Base-by-base conservation (phyloP, 2,329 filamentous ascomycete genomes). In the Penicillium brevicompactum region DNA sequence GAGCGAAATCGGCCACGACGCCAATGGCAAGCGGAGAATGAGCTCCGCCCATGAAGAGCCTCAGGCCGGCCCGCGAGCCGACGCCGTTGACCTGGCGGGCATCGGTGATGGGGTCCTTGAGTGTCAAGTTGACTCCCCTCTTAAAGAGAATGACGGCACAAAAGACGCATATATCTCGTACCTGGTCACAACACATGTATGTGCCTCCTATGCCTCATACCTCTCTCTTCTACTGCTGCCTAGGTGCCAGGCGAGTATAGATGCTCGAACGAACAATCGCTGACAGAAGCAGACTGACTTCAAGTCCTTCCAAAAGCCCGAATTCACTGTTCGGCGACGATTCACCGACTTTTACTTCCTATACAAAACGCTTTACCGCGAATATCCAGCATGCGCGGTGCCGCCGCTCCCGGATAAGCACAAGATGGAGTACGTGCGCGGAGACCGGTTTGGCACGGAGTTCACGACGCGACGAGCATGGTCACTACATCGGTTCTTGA, bases 321-420 rank as follows among this genome's bases (percentile, higher is more conserved):
- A 87, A 18, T 92, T 91, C 59, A 82, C 83, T 24, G 89, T 96
- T 59, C 90, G 94, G 59, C 87, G 94, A 64, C 91, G 94, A 69
- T 99, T 97, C 77, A 97, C 93, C 65, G 94, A 99, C 78, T 99
- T 99, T 72, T 88, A 95, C 65, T 99, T 96, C 73, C 86, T 99
- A 59, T 97, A 91, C 79, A 97, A 96, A 76, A 88, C 90, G 31
- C 86, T 99, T 49, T 87, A 83, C 60, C 87, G 87, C 71, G 92
- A 97, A 73, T 97, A 91, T 68, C 91, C 92, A 56, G 90, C 91
- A 78, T 91, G 89, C 74, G 94, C 94, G 46, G 91, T 99, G 3
- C 94, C 94, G 30, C 94, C 94, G 45, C 82, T 99, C 51, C 94
- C 94, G 50, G 94, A 97, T 77, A 99, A 97, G 82, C 93, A 97